Conservation (phyloP, 2,329 filamentous ascomycete species). For the Aspergillus pseudoviridinutans region DNA sequence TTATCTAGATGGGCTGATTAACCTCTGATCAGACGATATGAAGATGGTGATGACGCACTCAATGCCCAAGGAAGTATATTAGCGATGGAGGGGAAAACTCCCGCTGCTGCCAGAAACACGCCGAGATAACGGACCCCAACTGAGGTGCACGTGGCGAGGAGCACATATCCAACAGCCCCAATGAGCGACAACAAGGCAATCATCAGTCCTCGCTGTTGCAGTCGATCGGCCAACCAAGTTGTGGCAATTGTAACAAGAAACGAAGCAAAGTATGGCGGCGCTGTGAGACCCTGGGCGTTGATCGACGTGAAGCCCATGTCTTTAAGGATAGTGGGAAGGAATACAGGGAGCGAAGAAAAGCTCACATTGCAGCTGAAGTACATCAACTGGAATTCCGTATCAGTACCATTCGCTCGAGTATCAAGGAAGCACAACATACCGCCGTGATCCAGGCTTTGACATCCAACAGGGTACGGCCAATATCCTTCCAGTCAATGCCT, state of each 20-base stretch:
- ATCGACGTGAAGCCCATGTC: constrained; percentile 66
- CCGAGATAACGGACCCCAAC: constrained; percentile 50
- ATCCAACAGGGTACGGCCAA: constrained; percentile 44
- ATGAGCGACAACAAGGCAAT: constrained; percentile 55
- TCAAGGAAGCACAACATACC: constrained; percentile 23
- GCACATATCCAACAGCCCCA: constrained; percentile 60
- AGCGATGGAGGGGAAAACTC: constrained; percentile 64
- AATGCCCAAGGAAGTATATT: constrained; percentile 69
- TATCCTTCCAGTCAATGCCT: constrained; percentile 45
- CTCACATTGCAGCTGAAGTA: constrained; percentile 62
- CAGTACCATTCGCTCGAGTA: not conserved
- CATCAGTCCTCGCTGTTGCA: constrained; percentile 60
- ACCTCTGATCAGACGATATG: not conserved
- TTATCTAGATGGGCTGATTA: constrained; percentile 49
- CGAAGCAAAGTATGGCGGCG: constrained; percentile 66
- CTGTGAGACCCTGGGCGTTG: constrained; percentile 67
- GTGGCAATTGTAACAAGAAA: constrained; percentile 60
- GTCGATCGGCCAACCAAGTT: constrained; percentile 62
- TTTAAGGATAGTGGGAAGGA: constrained; percentile 59
- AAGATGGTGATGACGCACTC: constrained; percentile 30
- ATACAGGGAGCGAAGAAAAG: constrained; percentile 62
- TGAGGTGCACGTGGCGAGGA: constrained; percentile 56
- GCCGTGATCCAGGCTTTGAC: constrained; percentile 47
- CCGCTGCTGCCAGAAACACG: constrained; percentile 54
- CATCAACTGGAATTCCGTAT: constrained; percentile 39